Percentiles rank a stretch among this genome's conserved stretches.
phyloP scores from a whole-genome alignment of 306 rosid species.

The Carpinus fangiana region DNA sequence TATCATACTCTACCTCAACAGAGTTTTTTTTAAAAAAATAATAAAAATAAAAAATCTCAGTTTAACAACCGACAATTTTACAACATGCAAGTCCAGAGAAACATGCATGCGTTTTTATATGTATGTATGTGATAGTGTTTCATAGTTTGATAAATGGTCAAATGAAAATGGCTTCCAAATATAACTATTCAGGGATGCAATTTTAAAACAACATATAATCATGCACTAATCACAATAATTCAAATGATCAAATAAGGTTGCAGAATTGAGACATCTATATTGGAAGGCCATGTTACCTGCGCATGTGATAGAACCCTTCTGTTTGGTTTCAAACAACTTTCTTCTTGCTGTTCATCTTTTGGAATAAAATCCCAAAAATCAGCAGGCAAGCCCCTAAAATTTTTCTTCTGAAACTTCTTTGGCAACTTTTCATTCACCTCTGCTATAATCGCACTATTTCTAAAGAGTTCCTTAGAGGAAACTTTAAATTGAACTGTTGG shows the following conservation, averaged over 20 bases:
- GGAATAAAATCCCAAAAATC: conserved; percentile 89
- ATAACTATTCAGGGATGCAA: conserved; percentile 11
- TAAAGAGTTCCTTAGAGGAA: conserved; percentile 62
- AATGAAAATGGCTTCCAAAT: background rate
- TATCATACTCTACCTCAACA: no score
- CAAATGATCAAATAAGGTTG: conserved; percentile 12
- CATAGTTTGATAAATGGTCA: background rate
- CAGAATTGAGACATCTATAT: background rate
- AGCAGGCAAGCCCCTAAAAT: conserved; percentile 46
- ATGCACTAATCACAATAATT: conserved; percentile 8
- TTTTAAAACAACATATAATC: background rate
- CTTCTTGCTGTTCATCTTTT: conserved; percentile 64
- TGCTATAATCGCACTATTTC: conserved; percentile 63
- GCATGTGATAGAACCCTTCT: conserved; percentile 72
- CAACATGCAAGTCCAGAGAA: no score
- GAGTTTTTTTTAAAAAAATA: no score
- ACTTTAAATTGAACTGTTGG: conserved; percentile 76
- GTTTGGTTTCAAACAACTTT: conserved; percentile 39
- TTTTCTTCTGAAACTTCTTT: conserved; percentile 37
- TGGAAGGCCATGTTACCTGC: conserved; percentile 57
- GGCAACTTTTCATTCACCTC: conserved; percentile 53
- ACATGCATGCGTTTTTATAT: background rate
- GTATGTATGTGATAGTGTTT: background rate
- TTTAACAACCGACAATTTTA: no score
- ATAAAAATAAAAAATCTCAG: no score